Evolutionary conservation across 176 grass and related monocot species (phyloP), one percentile per base, ranked within the genome.

Genomic region (Urochloa ruziziensis): DNA sequence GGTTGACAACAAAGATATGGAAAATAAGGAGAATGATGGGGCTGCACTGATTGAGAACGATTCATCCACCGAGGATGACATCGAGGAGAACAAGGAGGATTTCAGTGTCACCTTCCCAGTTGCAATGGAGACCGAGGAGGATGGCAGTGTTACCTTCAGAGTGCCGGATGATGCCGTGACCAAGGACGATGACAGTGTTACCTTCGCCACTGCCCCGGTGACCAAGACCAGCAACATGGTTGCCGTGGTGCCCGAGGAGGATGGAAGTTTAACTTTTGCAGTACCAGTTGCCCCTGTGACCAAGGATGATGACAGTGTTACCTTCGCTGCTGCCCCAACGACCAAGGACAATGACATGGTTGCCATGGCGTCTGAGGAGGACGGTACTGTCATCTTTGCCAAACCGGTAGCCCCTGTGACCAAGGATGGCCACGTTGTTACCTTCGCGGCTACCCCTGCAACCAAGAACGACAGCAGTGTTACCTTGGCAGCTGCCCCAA

Each of bases 1-100:
- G n/a, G 60, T 24, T 33, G 40, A 60, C 25, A 62, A 73, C 0
- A 40, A 30, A 65, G 74, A 88, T 44, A 81, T 60, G 17, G 43
- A 27, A 51, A 40, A 18, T 30, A 19, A 80, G 24, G 47, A 42
- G 39, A 77, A 39, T 1, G 70, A 84, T 46, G 85, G 81, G 8
- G 70, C 27, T 60, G 47, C 60, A 17, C 78, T 39, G 5, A 23
- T 34, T 2, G 62, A 91, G 86, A 44, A 84, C 0, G 77, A 85
- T 36, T 42, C n/a, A 12, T 59, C n/a, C 1, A 12, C n/a, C 0
- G 56, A 86, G 75, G 61, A 80, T 1, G 57, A 77, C 18, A 23
- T 71, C n/a, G 84, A 89, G 27, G 83, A 59, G 79, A 57, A 29
- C 62, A 79, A 74, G 30, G 73, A 85, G 8, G 81, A 90, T 5